Conservation (phyloP, 306 rosid genomes). For the Geum urbanum region DNA sequence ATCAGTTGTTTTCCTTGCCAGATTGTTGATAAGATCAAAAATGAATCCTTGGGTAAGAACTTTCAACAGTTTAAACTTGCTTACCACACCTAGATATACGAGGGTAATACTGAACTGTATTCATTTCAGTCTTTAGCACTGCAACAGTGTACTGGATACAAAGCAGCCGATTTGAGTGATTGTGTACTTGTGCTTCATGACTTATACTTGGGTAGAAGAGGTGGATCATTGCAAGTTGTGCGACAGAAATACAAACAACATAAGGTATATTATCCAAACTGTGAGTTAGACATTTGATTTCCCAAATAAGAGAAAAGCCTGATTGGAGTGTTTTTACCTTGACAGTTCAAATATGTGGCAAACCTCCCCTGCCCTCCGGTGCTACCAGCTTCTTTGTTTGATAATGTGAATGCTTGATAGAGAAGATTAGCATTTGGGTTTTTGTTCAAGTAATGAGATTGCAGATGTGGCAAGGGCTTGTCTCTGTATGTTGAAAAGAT, state of each 20-base stretch:
- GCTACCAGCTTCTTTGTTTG: conserved; percentile 57
- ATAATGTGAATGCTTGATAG: conserved; percentile 26
- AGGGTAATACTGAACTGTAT: conserved; percentile 14
- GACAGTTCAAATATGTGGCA: conserved; percentile 75
- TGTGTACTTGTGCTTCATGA: conserved; percentile 64
- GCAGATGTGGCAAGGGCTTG: not conserved
- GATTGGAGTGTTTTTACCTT: conserved; percentile 18
- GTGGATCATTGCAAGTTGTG: conserved; percentile 51
- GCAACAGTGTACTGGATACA: conserved; percentile 48
- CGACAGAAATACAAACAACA: conserved; percentile 85
- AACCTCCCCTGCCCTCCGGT: conserved; percentile 62
- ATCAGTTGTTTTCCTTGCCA: conserved; percentile 62
- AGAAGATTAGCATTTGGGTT: not conserved
- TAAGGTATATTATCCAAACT: conserved; percentile 42
- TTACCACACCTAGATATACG: not conserved
- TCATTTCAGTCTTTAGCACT: conserved; percentile 44
- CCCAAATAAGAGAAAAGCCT: not conserved
- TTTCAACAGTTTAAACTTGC: not conserved
- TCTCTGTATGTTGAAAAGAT: not conserved
- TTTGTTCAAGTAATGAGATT: not conserved
- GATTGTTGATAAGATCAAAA: conserved; percentile 48
- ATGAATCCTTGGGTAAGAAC: conserved; percentile 76
- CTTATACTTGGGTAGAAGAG: conserved; percentile 69
- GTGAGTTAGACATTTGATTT: conserved; percentile 2
- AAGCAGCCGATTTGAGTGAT: conserved; percentile 60